Percentiles rank a stretch among this genome's conserved stretches.
Evolutionary conservation across 2,329 filamentous ascomycete genomes (phyloP).

Genomic region (Colletotrichum endophyticum): DNA sequence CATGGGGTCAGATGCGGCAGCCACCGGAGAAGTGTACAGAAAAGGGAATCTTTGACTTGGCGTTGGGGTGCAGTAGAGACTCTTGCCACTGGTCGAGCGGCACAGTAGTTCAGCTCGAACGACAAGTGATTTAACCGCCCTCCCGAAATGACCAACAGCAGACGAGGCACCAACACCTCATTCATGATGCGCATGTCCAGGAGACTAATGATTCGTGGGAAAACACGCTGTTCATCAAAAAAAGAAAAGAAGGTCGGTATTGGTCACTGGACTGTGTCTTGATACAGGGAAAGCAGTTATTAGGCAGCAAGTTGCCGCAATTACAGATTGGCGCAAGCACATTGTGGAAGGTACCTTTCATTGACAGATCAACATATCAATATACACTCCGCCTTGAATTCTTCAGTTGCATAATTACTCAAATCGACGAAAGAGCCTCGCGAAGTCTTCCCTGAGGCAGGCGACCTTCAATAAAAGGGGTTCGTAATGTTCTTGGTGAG

Average conservation of each 20-base stretch:
- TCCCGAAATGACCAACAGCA: neutral
- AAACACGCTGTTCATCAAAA: neutral
- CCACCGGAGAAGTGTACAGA: accelerated
- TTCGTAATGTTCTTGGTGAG: constrained; percentile 25
- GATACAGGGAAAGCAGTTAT: too few species aligned
- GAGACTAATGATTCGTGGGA: neutral
- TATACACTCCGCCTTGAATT: too few species aligned
- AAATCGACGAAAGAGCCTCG: too few species aligned
- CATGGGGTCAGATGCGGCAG: neutral
- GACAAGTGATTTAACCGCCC: neutral
- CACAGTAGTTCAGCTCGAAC: neutral
- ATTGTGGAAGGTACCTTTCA: too few species aligned
- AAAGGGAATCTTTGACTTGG: neutral
- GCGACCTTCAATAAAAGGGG: too few species aligned
- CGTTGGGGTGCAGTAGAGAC: neutral
- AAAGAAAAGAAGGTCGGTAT: too few species aligned
- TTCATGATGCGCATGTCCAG: neutral
- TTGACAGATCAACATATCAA: too few species aligned
- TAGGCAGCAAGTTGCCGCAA: too few species aligned
- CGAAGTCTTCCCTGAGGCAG: too few species aligned
- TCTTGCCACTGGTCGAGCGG: neutral
- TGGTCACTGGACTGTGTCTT: too few species aligned
- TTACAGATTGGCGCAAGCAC: too few species aligned
- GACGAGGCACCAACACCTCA: neutral
- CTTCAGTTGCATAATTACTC: too few species aligned